phyloP scores from a whole-genome alignment of 1,284 basidiomycete genomes.

The Leccinum fuscescens region DNA sequence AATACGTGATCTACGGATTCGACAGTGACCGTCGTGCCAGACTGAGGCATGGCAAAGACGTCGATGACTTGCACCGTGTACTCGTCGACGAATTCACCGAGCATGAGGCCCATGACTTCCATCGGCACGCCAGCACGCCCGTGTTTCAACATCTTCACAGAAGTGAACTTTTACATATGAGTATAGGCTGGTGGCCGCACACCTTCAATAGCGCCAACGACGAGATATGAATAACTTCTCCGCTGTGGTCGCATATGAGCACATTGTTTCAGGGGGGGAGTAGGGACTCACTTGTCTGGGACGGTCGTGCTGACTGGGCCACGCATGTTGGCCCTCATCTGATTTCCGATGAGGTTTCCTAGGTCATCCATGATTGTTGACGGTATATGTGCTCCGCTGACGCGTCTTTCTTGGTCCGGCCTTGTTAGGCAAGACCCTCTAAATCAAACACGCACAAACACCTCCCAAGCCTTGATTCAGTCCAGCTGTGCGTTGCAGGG shows the following conservation, averaged over 20 bases:
- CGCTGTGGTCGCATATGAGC: conserved; percentile 49
- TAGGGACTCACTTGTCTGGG: conserved; percentile 67
- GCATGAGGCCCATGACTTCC: conserved; percentile 99
- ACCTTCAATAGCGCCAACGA: conserved; percentile 92
- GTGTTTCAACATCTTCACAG: conserved; percentile 93
- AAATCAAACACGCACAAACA: conserved; percentile 33
- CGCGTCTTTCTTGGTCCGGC: conserved; percentile 44
- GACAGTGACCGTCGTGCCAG: conserved; percentile 96
- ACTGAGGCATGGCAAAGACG: conserved; percentile 99
- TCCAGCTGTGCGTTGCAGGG: not conserved
- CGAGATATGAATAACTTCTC: conserved; percentile 96
- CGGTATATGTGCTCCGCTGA: conserved; percentile 34
- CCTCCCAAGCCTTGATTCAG: not conserved
- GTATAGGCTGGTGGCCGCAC: not conserved
- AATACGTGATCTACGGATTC: conserved; percentile 99
- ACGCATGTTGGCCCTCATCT: conserved; percentile 37
- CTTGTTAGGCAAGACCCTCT: conserved; percentile 37
- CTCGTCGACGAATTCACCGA: conserved; percentile 98
- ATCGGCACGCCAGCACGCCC: conserved; percentile 98
- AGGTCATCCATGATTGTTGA: conserved; percentile 37
- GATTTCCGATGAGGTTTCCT: conserved; percentile 58
- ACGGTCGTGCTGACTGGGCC: conserved; percentile 48
- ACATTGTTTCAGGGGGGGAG: conserved; percentile 5
- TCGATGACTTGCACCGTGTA: conserved; percentile 98
- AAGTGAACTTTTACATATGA: conserved; percentile 5